Conservation (phyloP, 306 rosid species). For the Ormosia semicastrata region DNA sequence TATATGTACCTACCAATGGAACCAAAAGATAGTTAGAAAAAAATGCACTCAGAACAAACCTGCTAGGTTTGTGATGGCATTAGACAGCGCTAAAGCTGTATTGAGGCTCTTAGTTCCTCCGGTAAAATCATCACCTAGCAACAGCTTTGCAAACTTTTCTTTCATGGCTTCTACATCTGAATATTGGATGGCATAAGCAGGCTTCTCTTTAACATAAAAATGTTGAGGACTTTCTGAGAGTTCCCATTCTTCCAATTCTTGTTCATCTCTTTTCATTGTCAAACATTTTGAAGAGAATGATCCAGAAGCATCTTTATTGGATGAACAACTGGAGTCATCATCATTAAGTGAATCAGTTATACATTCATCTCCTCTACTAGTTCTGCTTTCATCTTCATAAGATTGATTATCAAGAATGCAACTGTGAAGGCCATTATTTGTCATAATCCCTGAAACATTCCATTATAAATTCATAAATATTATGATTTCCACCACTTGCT, state of each 20-base stretch:
- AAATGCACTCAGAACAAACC: conserved; percentile 38
- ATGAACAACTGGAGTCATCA: conserved; percentile 67
- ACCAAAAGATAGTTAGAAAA: background rate
- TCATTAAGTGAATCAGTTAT: conserved; percentile 71
- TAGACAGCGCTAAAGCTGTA: conserved; percentile 75
- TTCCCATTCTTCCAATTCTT: conserved; percentile 66
- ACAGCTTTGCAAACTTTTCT: conserved; percentile 74
- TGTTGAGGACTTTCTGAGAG: conserved; percentile 49
- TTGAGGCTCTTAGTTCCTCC: conserved; percentile 74
- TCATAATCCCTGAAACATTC: conserved; percentile 69
- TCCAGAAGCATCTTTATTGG: conserved; percentile 71
- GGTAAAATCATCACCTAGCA: conserved; percentile 80
- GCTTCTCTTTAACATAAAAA: conserved; percentile 60
- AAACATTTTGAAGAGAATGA: conserved; percentile 77
- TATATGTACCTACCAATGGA: background rate
- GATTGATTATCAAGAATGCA: conserved; percentile 58
- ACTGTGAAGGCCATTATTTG: conserved; percentile 71
- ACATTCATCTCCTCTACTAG: conserved; percentile 75
- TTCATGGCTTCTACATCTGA: conserved; percentile 75
- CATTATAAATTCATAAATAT: conserved; percentile 15
- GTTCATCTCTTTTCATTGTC: conserved; percentile 52
- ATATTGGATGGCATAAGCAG: conserved; percentile 40
- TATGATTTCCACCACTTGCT: background rate
- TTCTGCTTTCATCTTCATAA: conserved; percentile 61
- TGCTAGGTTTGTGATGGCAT: conserved; percentile 72